Conservation (phyloP, 305 asterid genomes). For the Euphrasia arctica region DNA sequence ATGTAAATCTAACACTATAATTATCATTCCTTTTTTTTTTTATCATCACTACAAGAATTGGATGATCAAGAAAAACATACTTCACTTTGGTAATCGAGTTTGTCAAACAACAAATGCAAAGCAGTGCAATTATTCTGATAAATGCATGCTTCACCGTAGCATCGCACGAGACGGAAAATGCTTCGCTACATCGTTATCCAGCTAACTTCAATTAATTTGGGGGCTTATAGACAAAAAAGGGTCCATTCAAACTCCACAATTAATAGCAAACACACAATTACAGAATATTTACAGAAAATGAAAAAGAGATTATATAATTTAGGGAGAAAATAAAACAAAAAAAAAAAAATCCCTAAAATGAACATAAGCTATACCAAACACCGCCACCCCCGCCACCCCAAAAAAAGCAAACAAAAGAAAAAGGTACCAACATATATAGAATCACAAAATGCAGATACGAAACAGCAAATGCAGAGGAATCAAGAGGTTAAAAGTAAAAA, state of each 20-base stretch:
- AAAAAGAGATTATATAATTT: background rate
- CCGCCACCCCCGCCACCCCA: background rate
- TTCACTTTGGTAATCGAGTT: conserved; percentile 5
- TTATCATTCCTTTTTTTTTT: background rate
- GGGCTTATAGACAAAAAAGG: background rate
- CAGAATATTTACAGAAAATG: background rate
- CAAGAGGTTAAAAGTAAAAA: background rate
- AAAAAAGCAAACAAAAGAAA: background rate
- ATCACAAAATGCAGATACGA: conserved; percentile 11
- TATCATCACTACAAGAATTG: background rate
- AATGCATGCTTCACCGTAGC: background rate
- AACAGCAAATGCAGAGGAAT: background rate
- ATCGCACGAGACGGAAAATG: background rate
- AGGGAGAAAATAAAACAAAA: background rate
- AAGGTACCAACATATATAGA: background rate
- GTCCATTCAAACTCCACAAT: background rate
- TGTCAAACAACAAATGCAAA: background rate
- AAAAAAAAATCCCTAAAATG: background rate
- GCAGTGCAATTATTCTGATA: background rate
- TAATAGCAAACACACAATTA: background rate
- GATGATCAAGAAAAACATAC: background rate
- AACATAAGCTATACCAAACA: background rate
- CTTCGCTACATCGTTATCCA: background rate
- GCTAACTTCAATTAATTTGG: conserved; percentile 4
- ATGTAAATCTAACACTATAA: background rate